These are phyloP conservation scores for Fusarium sororula DNA, from an alignment of 2,329 filamentous ascomycete species.

Conservation along the genomic window DNA sequence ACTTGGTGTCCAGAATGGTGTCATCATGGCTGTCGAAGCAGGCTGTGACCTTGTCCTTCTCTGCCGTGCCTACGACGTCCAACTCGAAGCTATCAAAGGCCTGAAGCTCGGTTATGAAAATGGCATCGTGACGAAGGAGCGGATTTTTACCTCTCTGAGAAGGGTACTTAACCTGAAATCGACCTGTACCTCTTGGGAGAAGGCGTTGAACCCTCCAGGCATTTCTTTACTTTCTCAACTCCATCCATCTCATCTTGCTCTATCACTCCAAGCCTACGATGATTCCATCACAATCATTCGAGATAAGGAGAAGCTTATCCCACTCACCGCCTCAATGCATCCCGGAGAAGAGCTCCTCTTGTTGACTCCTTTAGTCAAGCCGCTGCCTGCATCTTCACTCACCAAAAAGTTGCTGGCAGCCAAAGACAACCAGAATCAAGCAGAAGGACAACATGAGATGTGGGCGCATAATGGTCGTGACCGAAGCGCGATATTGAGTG, in stretches of 20 bases:
- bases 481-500: conserved; percentile 79
- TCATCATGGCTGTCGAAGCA: conserved; percentile 96
- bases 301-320: conserved; percentile 86
- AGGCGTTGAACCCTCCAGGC: conserved; percentile 87
- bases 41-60: conserved; percentile 92
- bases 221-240: conserved; percentile 79
- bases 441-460: conserved; percentile 59
- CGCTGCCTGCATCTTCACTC: conserved; percentile 86
- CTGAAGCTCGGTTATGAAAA: conserved; percentile 91
- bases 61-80: conserved; percentile 86
- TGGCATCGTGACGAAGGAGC: conserved; percentile 82
- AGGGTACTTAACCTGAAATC: conserved; percentile 84
- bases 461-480: conserved; percentile 63
- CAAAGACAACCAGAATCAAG: conserved; percentile 50
- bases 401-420: conserved; percentile 74
- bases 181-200: conserved; percentile 88
- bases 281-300: conserved; percentile 92
- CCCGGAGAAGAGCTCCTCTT: conserved; percentile 89
- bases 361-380: conserved; percentile 89
- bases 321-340: conserved; percentile 82
- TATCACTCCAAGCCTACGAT: conserved; percentile 89
- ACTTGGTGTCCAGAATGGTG: conserved; percentile 95
- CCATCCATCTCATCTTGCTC: conserved; percentile 80
- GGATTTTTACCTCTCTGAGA: conserved; percentile 81
- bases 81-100: conserved; percentile 90